phyloP scores from a whole-genome alignment of 2,329 filamentous ascomycete species.

The Beauveria pseudobassiana region DNA sequence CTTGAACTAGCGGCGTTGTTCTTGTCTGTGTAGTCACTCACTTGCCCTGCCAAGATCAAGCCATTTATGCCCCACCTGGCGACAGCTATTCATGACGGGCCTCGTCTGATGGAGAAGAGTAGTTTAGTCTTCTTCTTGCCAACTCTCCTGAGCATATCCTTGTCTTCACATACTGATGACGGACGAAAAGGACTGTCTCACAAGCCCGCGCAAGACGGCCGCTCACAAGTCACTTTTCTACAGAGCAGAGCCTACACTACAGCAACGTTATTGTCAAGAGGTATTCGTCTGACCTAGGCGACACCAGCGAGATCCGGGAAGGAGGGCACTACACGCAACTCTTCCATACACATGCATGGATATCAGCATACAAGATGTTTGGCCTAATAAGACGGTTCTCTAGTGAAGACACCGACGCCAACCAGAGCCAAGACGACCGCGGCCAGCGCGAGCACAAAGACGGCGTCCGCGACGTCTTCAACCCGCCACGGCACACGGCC shows the following conservation, averaged over 20 bases:
- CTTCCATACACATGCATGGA: neutral
- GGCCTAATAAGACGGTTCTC: slow-evolving; percentile 63
- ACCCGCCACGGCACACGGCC: slow-evolving; percentile 44
- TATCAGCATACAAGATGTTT: slow-evolving; percentile 33
- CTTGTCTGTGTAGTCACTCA: too few relatives aligned
- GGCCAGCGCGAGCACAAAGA: slow-evolving; percentile 25
- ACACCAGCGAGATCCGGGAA: neutral
- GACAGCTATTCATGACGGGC: slow-evolving; percentile 1
- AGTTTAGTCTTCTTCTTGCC: neutral
- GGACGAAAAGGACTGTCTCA: neutral
- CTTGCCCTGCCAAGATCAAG: slow-evolving; percentile 2
- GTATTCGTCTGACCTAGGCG: neutral
- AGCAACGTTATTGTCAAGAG: neutral
- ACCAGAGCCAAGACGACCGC: slow-evolving; percentile 20
- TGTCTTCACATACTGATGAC: neutral
- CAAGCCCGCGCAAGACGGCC: neutral
- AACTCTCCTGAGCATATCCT: neutral
- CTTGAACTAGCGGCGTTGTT: too few relatives aligned
- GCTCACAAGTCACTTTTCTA: neutral
- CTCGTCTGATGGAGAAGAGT: neutral
- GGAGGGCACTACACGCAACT: neutral
- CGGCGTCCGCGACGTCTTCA: slow-evolving; percentile 51
- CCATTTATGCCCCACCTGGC: slow-evolving; percentile 1
- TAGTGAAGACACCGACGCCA: slow-evolving; percentile 32
- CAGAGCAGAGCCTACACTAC: neutral